Conservation (phyloP, 192 early-diverging fungal species). For the Powellomyces hirtus region DNA sequence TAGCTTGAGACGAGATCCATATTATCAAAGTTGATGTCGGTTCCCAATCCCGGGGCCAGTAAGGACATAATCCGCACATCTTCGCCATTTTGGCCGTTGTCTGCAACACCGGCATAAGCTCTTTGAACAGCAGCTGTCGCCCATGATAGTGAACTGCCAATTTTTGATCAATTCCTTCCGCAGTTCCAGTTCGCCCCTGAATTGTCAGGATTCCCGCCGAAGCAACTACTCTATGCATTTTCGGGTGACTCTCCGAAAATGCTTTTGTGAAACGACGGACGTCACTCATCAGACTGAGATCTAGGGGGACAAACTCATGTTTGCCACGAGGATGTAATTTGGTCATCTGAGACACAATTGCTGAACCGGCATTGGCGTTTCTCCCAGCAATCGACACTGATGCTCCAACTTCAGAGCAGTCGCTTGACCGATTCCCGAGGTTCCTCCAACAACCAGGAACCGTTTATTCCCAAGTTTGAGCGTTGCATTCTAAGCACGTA, state of each 20-base stretch:
- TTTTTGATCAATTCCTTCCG: conserved; percentile 42
- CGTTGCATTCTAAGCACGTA: conserved; percentile 14
- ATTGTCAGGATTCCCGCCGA: conserved; percentile 30
- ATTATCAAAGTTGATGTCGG: conserved; percentile 11
- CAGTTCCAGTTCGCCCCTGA: conserved; percentile 29
- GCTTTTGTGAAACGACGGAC: conserved; percentile 12
- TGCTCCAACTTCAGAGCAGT: conserved; percentile 29
- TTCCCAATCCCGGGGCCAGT: conserved; percentile 17
- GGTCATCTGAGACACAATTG: conserved; percentile 14
- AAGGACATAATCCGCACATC: conserved; percentile 23
- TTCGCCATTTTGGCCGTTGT: neutral
- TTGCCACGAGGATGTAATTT: neutral
- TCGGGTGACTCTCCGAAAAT: neutral
- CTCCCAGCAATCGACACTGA: conserved; percentile 32
- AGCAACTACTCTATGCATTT: conserved; percentile 12
- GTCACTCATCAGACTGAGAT: conserved; percentile 27
- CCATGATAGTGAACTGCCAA: conserved; percentile 36
- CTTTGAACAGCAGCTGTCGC: conserved; percentile 18
- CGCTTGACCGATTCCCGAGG: conserved; percentile 37
- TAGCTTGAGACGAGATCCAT: conserved; percentile 32
- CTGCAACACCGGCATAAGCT: conserved; percentile 29
- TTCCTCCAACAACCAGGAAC: conserved; percentile 38
- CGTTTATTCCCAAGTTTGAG: conserved; percentile 7
- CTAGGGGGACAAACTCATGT: conserved; percentile 22
- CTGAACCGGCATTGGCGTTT: conserved; percentile 11